Evolutionary conservation across 2,329 filamentous ascomycete genomes (phyloP), one percentile per base, ranked within the genome.

Genomic region (Davidsoniella eucalypti): DNA sequence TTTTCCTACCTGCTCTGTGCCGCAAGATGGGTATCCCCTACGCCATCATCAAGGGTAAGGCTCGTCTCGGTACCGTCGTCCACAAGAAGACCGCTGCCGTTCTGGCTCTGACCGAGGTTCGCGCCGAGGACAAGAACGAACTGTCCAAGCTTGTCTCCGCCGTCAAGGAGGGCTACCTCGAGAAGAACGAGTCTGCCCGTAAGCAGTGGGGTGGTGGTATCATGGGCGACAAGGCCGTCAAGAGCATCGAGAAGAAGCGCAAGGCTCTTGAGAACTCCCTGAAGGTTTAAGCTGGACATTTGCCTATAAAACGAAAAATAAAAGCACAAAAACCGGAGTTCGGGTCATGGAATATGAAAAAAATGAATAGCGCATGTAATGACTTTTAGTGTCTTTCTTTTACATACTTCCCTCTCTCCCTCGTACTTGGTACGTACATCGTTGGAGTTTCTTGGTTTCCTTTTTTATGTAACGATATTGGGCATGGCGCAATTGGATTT

Each of bases 61-160:
- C 92, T 61, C 83, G 92, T 73, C 86, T 98, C 64, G 92, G 92
- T 62, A 96, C 92, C 55, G 90, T 98, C 61, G 90, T 98, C 60
- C 90, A 98, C 84, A 95, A 98, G 84, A 98, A 98, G 92, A 98
- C 92, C 60, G 87, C 92, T 61, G 92, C 92, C 58, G 92, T 95
- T 60, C 78, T 96, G 61, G 92, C 92, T 62, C 67, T 98, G 62
- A 95, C 92, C 55, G 93, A 98, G 77, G 87, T 95, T 65, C 88
- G 92, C 69, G 78, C 84, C 47, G 92, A 98, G 79, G 93, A 98
- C 78, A 96, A 96, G 85, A 80, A 74, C 61, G 93, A 96, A 80
- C 82, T 95, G 60, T 84, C 87, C 70, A 98, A 98, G 81, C 82
- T 98, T 67, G 74, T 95, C 67, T 84, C 84, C 58, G 81, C 92